A percentile compares a stretch with the other conserved stretches of the same genome.
Conservation (phyloP, 2,329 filamentous ascomycete genomes). For the Clonostachys chloroleuca region DNA sequence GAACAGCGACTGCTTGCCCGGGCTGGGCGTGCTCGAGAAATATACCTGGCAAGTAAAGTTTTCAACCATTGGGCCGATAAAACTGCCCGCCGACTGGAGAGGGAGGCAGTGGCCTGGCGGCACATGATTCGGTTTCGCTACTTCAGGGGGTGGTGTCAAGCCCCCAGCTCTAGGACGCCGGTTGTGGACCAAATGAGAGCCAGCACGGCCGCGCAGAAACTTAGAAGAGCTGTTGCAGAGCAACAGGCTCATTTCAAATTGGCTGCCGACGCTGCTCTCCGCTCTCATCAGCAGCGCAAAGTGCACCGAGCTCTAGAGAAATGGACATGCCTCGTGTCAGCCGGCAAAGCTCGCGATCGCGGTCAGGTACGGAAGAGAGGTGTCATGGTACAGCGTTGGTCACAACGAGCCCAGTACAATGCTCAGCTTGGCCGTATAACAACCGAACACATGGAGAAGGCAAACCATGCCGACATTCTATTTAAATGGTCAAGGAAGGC, state of each 20-base stretch:
- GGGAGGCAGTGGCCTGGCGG: slow-evolving; percentile 62
- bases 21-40: slow-evolving; percentile 58
- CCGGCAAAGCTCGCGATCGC: slow-evolving; percentile 11
- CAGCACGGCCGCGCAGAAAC: slow-evolving; percentile 21
- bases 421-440: neutral
- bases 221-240: slow-evolving; percentile 18
- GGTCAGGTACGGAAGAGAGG: slow-evolving; percentile 9
- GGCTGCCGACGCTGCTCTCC: slow-evolving; percentile 12
- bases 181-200: slow-evolving; percentile 20
- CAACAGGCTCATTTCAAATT: slow-evolving; percentile 18
- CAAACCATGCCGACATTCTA: neutral
- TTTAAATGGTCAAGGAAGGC: neutral
- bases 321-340: slow-evolving; percentile 18
- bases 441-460: neutral
- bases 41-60: slow-evolving; percentile 47
- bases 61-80: slow-evolving; percentile 57
- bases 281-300: slow-evolving; percentile 10
- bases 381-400: neutral
- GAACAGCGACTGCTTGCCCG: slow-evolving; percentile 29
- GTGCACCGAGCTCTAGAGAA: slow-evolving; percentile 11
- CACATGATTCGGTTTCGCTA: slow-evolving; percentile 61
- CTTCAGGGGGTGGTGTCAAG: slow-evolving; percentile 27
- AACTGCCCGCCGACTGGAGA: slow-evolving; percentile 59
- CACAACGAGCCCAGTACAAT: neutral
- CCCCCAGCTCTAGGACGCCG: slow-evolving; percentile 19